Base-by-base conservation (phyloP, 768 basidiomycete genomes). In the Chlorophyllum brunneum region DNA sequence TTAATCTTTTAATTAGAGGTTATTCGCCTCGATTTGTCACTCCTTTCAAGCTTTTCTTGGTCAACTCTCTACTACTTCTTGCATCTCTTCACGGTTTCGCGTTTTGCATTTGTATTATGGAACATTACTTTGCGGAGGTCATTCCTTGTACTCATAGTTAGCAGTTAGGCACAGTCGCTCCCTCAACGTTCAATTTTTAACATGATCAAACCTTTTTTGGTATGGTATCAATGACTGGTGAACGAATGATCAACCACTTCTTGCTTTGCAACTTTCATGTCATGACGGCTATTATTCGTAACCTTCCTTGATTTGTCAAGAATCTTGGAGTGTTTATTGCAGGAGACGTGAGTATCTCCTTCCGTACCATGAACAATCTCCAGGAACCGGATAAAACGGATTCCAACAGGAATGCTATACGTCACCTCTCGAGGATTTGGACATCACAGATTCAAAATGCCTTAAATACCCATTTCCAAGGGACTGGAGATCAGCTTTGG, bases 401-500 rank as follows among this genome's bases (percentile, higher is more conserved):
- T 33, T 18, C 34, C 13, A n/a, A 7, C 53, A 95, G 92, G 80
- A 88, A 79, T 98, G 95, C 67, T 98, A 95, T 72, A 76, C 79
- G 43, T 86, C 89, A 55, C 81, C 97, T 18, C 81, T 98, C 36
- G 89, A 90, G 71, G 82, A 98, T 66, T 78, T 95, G 50, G 70
- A 97, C 67, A 59, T 97, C 23, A 56, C 60, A 16, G 86, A 95
- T 66, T 73, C 83, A 7, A 74, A 86, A 56, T 98, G 95, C 67
- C 74, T 98, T 64, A 94, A 93, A 69, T 91, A 92, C 67, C 91
- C 0, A 65, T 95, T 52, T 95, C 93, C 3, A 98, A 98, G 64
- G 93, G 85, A 0, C 72, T 98, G 9, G 95, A 95, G 0, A 70
- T 98, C 15, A 94, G 86, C n/a, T n/a, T n/a, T n/a, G n/a, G n/a